phyloP scores from a whole-genome alignment of 129 eudicot species.

The Silybum marianum region DNA sequence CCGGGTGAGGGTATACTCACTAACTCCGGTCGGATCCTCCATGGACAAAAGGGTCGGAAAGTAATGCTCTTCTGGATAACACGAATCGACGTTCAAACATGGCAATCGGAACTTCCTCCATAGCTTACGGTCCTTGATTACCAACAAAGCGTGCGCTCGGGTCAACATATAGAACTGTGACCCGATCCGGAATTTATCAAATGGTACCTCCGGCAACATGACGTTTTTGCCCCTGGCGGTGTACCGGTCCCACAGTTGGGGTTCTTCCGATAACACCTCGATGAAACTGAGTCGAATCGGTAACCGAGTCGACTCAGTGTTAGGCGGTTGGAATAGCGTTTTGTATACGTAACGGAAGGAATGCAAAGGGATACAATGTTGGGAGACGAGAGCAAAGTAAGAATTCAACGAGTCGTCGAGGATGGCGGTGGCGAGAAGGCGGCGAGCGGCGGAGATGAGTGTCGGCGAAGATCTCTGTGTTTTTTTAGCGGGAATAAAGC shows the following conservation, averaged over 20 bases:
- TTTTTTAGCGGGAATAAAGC: conserved; percentile 49
- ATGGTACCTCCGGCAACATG: conserved; percentile 78
- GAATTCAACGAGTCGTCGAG: conserved; percentile 58
- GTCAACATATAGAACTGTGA: conserved; percentile 64
- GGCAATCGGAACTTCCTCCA: conserved; percentile 74
- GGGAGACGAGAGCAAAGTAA: conserved; percentile 72
- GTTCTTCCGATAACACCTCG: conserved; percentile 52
- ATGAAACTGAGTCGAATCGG: conserved; percentile 49
- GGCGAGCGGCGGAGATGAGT: conserved; percentile 75
- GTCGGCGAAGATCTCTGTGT: conserved; percentile 70
- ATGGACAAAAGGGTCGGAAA: conserved; percentile 80
- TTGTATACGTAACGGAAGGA: conserved; percentile 53
- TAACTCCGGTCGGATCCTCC: conserved; percentile 71
- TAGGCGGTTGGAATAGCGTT: conserved; percentile 32
- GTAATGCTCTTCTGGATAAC: conserved; percentile 90
- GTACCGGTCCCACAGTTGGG: conserved; percentile 60
- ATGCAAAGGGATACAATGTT: conserved; percentile 65
- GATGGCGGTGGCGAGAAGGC: conserved; percentile 68
- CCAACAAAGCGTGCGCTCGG: conserved; percentile 47
- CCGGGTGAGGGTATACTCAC: conserved; percentile 59
- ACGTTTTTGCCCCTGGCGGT: conserved; percentile 53
- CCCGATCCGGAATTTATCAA: conserved; percentile 61
- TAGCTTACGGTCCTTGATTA: conserved; percentile 51
- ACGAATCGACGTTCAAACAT: conserved; percentile 56
- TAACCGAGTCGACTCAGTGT: conserved; percentile 3